Evolutionary conservation across 306 rosid genomes (phyloP).

Genomic region (Ziziphus jujuba): DNA sequence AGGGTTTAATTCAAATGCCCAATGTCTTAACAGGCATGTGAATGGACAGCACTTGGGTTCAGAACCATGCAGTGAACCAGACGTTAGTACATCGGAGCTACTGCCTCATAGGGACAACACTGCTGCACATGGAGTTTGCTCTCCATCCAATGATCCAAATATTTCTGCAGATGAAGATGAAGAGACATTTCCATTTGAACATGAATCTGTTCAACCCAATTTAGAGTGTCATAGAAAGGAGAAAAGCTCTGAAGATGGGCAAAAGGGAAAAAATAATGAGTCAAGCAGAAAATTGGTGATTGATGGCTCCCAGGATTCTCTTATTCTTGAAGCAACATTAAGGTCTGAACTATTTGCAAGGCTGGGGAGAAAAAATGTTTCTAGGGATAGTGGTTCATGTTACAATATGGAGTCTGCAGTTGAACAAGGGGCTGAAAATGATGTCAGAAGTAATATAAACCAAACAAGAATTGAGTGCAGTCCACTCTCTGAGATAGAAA

Average conservation of each 20-base stretch:
- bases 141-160: constrained; percentile 62
- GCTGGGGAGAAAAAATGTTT: constrained; percentile 46
- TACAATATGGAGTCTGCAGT: constrained; percentile 34
- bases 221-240: constrained; percentile 28
- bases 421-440: constrained; percentile 58
- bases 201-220: constrained; percentile 41
- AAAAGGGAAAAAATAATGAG: constrained; percentile 33
- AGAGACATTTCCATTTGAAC: constrained; percentile 54
- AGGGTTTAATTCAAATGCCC: constrained; percentile 50
- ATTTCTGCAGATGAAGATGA: constrained; percentile 74
- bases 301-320: constrained; percentile 55
- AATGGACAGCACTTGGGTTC: constrained; percentile 54
- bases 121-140: constrained; percentile 52
- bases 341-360: constrained; percentile 82
- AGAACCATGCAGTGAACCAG: constrained; percentile 73
- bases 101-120: constrained; percentile 50
- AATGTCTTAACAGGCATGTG: constrained; percentile 35
- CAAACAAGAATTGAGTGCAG: constrained; percentile 23
- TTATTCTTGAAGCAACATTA: constrained; percentile 80
- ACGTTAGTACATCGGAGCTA: constrained; percentile 77
- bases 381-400: constrained; percentile 37
- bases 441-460: constrained; percentile 42
- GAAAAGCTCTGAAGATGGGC: constrained; percentile 32
- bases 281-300: constrained; percentile 31
- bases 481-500: constrained; percentile 34